These are phyloP conservation scores for Solanum clarkiae DNA, from an alignment of 257 asterid species.

Conservation along the genomic window DNA sequence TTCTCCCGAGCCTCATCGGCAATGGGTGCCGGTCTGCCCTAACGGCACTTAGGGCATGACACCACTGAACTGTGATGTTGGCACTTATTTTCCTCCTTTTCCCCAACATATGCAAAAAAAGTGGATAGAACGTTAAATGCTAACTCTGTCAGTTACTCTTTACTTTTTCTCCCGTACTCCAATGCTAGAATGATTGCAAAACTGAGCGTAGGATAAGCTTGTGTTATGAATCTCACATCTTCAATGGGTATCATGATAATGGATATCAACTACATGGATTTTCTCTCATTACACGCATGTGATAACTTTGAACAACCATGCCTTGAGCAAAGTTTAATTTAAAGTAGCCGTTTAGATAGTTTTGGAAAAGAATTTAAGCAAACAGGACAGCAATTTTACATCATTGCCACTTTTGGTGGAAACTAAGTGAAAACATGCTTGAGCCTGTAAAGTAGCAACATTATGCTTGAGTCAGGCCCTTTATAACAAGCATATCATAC, in stretches of 20 bases:
- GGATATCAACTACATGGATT: not conserved
- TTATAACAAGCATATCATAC: constrained; percentile 68
- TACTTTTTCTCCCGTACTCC: too few relatives aligned
- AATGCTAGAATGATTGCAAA: too few relatives aligned
- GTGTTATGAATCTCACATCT: not conserved
- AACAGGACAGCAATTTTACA: not conserved
- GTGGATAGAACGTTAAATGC: too few relatives aligned
- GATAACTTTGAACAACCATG: not conserved
- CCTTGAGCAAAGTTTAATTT: not conserved
- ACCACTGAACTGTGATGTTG: too few relatives aligned
- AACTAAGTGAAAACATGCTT: not conserved
- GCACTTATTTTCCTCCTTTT: too few relatives aligned
- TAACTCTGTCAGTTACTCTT: too few relatives aligned
- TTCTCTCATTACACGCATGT: not conserved
- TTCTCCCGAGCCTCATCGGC: too few relatives aligned
- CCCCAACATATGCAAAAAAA: too few relatives aligned
- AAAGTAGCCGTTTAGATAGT: not conserved
- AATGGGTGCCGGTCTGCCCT: too few relatives aligned
- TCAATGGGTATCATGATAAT: not conserved
- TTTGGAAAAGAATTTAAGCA: not conserved
- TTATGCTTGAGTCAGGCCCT: constrained; percentile 59
- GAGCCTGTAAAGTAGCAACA: not conserved
- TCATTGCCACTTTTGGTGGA: not conserved
- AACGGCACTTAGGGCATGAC: too few relatives aligned
- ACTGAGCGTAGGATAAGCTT: not conserved